Percentiles rank a stretch among this genome's conserved stretches.
These are phyloP conservation scores for Lindgomyces ingoldianus DNA, from an alignment of 495 filamentous ascomycete genomes.

Conservation along the genomic window DNA sequence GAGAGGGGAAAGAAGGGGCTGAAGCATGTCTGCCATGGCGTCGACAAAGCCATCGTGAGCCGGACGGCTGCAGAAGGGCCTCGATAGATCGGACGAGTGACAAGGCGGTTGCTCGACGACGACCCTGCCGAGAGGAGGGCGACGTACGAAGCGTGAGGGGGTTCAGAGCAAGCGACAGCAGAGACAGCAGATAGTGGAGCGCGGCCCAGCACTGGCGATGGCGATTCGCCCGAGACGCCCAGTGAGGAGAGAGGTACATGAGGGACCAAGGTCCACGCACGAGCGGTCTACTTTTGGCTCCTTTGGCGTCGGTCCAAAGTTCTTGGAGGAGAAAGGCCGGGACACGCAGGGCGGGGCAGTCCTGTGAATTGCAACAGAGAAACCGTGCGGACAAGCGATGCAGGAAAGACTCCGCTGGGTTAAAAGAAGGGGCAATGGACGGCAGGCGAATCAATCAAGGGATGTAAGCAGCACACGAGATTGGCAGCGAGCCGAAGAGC, in stretches of 20 bases:
- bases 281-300: constrained; percentile 15
- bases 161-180: constrained; percentile 13
- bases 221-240: constrained; percentile 20
- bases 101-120: not conserved
- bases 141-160: constrained; percentile 3
- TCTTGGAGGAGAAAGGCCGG: constrained; percentile 29
- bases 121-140: not conserved
- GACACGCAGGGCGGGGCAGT: not conserved
- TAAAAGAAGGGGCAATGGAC: no score
- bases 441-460: constrained; percentile 1
- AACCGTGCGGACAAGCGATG: not conserved
- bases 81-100: constrained; percentile 18
- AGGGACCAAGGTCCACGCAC: constrained; percentile 9
- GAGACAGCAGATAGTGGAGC: constrained; percentile 4
- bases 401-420: constrained; percentile 9
- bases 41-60: constrained; percentile 9
- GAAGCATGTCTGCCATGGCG: not conserved
- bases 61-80: constrained; percentile 14
- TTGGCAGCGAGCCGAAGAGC: not conserved
- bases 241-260: constrained; percentile 24
- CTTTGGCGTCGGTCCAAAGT: constrained; percentile 30
- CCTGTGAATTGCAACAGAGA: constrained; percentile 9
- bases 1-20: not conserved
- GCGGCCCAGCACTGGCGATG: constrained; percentile 2
- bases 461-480: not conserved